These are phyloP conservation scores for Fusarium cicatricum DNA, from an alignment of 2,329 filamentous ascomycete genomes.

Conservation along the genomic window DNA sequence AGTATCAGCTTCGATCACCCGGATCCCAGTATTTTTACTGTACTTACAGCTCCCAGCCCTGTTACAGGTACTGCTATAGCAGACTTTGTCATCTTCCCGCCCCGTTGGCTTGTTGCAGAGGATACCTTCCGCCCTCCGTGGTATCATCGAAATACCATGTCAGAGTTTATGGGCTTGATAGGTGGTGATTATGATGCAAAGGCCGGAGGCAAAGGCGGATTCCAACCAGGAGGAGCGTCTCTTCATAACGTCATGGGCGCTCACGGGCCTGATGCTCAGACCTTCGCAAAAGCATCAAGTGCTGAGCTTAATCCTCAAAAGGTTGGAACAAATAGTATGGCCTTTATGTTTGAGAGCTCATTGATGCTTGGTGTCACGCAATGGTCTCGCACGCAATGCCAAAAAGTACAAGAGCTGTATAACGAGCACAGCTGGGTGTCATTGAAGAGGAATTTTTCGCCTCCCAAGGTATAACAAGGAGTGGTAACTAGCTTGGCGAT, in stretches of 20 bases:
- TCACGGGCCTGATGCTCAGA: constrained; percentile 67
- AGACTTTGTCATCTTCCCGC: constrained; percentile 79
- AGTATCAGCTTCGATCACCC: constrained; percentile 73
- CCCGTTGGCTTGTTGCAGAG: constrained; percentile 74
- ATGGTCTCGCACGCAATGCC: too few species aligned
- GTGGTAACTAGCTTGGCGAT: too few species aligned
- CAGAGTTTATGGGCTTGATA: constrained; percentile 71
- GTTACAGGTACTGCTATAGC: constrained; percentile 73
- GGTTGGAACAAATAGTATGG: too few species aligned
- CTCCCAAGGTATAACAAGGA: too few species aligned
- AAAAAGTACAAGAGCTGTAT: too few species aligned
- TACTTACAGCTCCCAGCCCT: constrained; percentile 69
- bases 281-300: too few species aligned
- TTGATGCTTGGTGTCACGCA: too few species aligned
- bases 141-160: constrained; percentile 76
- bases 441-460: too few species aligned
- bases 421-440: too few species aligned
- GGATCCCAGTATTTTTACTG: constrained; percentile 81
- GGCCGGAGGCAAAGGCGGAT: constrained; percentile 62
- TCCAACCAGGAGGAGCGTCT: constrained; percentile 65
- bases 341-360: too few species aligned
- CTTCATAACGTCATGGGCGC: constrained; percentile 77
- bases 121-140: constrained; percentile 77
- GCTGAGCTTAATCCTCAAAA: too few species aligned
- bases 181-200: constrained; percentile 69